Evolutionary conservation across 176 grass and related monocot species (phyloP).

Genomic region (Avena atlantica): DNA sequence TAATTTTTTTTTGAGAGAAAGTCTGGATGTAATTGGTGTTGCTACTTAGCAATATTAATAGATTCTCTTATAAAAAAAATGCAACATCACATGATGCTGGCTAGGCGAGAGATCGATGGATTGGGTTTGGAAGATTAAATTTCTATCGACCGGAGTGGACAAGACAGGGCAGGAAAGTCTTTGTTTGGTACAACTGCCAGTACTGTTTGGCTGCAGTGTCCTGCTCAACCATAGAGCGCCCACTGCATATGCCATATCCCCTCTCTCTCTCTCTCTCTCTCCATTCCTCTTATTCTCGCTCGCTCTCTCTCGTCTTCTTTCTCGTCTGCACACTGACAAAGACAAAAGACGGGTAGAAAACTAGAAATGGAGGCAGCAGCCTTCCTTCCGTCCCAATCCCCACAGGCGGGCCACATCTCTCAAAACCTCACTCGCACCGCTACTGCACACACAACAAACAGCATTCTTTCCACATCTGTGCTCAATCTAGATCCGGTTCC

Average conservation of each 20-base stretch:
- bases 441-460: background rate
- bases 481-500: background rate
- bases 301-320: background rate
- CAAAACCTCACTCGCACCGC: background rate
- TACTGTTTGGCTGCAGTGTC: background rate
- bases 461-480: background rate
- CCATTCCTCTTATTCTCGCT: background rate
- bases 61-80: too few relatives aligned
- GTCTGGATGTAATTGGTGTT: too few relatives aligned
- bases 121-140: background rate
- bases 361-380: background rate
- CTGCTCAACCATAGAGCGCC: background rate
- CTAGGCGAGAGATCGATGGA: background rate
- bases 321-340: background rate
- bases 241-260: background rate
- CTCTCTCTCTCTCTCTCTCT: background rate
- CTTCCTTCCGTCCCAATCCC: conserved; percentile 2
- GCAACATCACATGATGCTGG: too few relatives aligned
- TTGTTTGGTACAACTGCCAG: background rate
- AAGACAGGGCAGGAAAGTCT: background rate
- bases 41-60: too few relatives aligned
- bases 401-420: background rate
- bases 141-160: background rate
- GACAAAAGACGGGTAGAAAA: background rate
- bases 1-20: too few relatives aligned